These are phyloP conservation scores for Lepidium africanum DNA, from an alignment of 345 rosid genomes.

Conservation along the genomic window DNA sequence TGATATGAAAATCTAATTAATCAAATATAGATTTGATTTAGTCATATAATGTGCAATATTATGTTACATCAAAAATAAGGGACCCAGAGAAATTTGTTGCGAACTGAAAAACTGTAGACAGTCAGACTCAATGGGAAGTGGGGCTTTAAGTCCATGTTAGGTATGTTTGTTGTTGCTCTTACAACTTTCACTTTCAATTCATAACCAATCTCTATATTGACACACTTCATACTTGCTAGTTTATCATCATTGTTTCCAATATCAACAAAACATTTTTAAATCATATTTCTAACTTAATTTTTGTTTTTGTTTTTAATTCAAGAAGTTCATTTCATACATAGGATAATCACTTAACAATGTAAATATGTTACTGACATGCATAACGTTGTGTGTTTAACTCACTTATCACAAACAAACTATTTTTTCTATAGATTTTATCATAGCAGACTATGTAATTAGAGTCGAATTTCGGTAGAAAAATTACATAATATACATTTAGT, in stretches of 20 bases:
- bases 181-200: slow-evolving; percentile 18
- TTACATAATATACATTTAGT: too few species aligned
- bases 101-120: slow-evolving; percentile 14
- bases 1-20: too few species aligned
- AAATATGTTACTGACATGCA: not conserved
- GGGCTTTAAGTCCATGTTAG: slow-evolving; percentile 25
- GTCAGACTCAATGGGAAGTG: slow-evolving; percentile 10
- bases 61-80: not conserved
- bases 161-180: slow-evolving; percentile 23
- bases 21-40: too few species aligned
- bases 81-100: slow-evolving; percentile 5
- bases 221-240: slow-evolving; percentile 7
- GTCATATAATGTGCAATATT: too few species aligned
- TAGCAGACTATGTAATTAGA: too few species aligned
- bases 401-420: too few species aligned
- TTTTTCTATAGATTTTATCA: too few species aligned
- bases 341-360: not conserved
- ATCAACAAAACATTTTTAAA: not conserved
- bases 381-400: too few species aligned
- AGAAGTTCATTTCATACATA: too few species aligned
- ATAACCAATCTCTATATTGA: not conserved
- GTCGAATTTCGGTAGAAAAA: too few species aligned
- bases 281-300: not conserved
- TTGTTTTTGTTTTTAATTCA: too few species aligned
- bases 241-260: not conserved